Conservation (phyloP, 805 yeast species). For the Brettanomyces nanus region DNA sequence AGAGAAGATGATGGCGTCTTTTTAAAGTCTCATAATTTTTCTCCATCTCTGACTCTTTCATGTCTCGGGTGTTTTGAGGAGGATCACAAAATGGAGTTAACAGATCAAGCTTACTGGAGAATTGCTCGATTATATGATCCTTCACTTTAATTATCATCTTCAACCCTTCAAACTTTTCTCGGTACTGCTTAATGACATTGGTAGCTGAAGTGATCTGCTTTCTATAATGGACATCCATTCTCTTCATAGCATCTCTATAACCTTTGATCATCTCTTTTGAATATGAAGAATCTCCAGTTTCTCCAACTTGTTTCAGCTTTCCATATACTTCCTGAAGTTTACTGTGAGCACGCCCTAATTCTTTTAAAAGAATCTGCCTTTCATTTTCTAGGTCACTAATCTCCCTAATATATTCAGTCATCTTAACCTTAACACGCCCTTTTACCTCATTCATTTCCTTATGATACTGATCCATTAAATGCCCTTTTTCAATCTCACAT, state of each 20-base stretch:
- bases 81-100: background rate
- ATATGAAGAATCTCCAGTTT: background rate
- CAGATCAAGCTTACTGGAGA: background rate
- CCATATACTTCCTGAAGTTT: slow-evolving; percentile 4
- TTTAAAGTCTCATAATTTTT: slow-evolving; percentile 6
- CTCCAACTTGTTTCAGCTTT: background rate
- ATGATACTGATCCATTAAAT: background rate
- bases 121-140: background rate
- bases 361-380: slow-evolving; percentile 9
- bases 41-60: slow-evolving; percentile 1
- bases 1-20: slow-evolving; percentile 5
- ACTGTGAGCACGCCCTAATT: slow-evolving; percentile 10
- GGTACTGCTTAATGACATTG: slow-evolving; percentile 6
- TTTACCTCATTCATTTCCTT: background rate
- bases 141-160: background rate
- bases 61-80: background rate
- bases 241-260: background rate
- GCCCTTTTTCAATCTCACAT: background rate
- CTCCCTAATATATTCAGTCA: slow-evolving; percentile 3
- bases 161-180: slow-evolving; percentile 2
- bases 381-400: slow-evolving; percentile 7
- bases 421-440: slow-evolving; percentile 3
- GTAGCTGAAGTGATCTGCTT: slow-evolving; percentile 4
- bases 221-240: slow-evolving; percentile 8
- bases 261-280: background rate